Evolutionary conservation across 768 basidiomycete species (phyloP), one percentile per base, ranked within the genome.

Genomic region (Podaxis rugospora): DNA sequence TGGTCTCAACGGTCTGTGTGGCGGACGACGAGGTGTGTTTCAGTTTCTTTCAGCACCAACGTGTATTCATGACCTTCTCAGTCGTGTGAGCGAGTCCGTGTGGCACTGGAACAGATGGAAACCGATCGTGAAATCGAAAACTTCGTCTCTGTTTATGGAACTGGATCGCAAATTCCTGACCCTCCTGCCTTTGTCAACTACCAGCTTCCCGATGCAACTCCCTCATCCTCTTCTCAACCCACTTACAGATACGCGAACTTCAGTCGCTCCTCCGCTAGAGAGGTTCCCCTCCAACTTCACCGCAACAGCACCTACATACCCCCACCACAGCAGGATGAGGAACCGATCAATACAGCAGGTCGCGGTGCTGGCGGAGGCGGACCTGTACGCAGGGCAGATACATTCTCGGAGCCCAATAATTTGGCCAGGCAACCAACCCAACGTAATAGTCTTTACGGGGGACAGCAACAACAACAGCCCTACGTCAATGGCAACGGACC

Each of bases 1-100:
- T 90, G 0, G 88, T 97, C n/a, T 97, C 95, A 13, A 92, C 90
- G 10, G 91, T 95, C 13, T 98, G 97, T 66, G 95, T 99, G 16
- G 78, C 87, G 10, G 97, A 98, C 69, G 97, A 99, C 67, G 93
- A 96, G 85, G 93, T 94, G 67, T 62, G 82, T 76, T 6, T 44
- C 47, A 21, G 28, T 47, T 47, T 18, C 46, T 49, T 50, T 51
- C 3, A 35, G 2, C 36, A 35, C 21, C 16, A 53, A 62, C 23
- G 9, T 32, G 56, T 44, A 47, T 63, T 62, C 55, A 21, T 36
- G 35, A 18, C 51, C 49, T 47, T 46, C 28, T 5, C 61, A 98
- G 96, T 93, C 93, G 0, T 98, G 95, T 72, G 97, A 99, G 75
- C 83, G 87, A 49, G 80, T 95, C 55, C 85, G 96, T 36, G 79